phyloP scores from a whole-genome alignment of 192 early-diverging fungal genomes.

The Kickxella alabastrina region DNA sequence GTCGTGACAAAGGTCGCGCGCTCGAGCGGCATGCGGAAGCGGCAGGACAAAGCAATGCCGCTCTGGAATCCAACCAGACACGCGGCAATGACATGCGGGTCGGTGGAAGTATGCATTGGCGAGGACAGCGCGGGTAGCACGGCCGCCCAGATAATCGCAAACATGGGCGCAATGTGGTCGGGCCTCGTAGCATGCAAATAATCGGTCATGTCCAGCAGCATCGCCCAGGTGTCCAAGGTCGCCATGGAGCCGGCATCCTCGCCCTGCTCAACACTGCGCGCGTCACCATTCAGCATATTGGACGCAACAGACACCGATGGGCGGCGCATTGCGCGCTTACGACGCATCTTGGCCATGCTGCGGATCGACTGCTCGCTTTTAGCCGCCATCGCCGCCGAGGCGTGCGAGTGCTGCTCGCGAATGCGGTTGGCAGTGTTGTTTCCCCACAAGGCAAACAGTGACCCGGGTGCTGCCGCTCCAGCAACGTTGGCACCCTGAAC shows the following conservation, averaged over 20 bases:
- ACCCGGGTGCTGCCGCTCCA: constrained; percentile 28
- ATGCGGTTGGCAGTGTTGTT: constrained; percentile 36
- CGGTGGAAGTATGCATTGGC: constrained; percentile 80
- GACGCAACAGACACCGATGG: constrained; percentile 5
- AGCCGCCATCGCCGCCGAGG: constrained; percentile 62
- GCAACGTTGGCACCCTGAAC: constrained; percentile 32
- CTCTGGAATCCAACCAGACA: constrained; percentile 77
- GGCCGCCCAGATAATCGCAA: constrained; percentile 86
- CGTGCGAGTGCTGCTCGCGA: constrained; percentile 58
- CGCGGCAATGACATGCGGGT: constrained; percentile 64
- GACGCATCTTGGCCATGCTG: constrained; percentile 55
- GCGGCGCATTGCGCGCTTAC: constrained; percentile 22
- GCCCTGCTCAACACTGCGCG: neutral
- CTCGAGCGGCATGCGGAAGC: constrained; percentile 87
- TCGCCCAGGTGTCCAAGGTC: constrained; percentile 28
- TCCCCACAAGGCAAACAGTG: constrained; percentile 47
- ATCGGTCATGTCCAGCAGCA: constrained; percentile 51
- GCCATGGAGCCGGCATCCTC: constrained; percentile 14
- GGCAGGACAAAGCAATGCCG: constrained; percentile 73
- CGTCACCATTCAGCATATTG: neutral
- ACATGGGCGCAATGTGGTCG: constrained; percentile 90
- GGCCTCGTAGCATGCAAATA: constrained; percentile 70
- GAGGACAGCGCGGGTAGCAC: constrained; percentile 76
- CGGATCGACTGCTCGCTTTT: constrained; percentile 70
- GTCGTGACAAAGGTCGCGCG: constrained; percentile 89